A percentile compares a stretch with the other conserved stretches of the same genome.
Conservation (phyloP, 2,329 filamentous ascomycete species). For the Fusarium sp. region DNA sequence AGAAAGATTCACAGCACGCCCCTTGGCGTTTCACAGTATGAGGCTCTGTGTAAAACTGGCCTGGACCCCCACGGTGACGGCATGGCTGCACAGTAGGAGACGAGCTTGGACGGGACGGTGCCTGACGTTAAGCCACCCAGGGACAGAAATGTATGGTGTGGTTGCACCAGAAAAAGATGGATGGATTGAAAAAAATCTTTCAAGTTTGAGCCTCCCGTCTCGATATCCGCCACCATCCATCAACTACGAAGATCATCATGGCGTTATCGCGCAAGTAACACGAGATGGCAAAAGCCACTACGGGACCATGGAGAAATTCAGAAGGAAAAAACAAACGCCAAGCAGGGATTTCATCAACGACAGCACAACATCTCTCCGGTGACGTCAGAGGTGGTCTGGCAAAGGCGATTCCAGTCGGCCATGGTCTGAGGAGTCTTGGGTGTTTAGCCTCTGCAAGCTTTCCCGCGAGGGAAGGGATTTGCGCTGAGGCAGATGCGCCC, state of each 20-base stretch:
- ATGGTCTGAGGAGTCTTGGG: constrained; percentile 7
- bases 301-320: constrained; percentile 4
- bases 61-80: constrained; percentile 21
- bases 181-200: constrained; percentile 8
- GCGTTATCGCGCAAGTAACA: constrained; percentile 7
- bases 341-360: constrained; percentile 18
- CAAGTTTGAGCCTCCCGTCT: neutral
- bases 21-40: constrained; percentile 31
- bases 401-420: constrained; percentile 11
- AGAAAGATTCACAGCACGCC: neutral
- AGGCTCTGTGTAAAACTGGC: constrained; percentile 26
- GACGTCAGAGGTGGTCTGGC: constrained; percentile 37
- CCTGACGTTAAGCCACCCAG: constrained; percentile 31
- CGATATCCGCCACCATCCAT: constrained; percentile 13
- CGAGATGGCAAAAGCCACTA: constrained; percentile 16
- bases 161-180: constrained; percentile 2
- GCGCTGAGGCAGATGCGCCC: constrained; percentile 3
- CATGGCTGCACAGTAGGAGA: constrained; percentile 21
- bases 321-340: constrained; percentile 1
- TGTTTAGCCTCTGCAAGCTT: constrained; percentile 25
- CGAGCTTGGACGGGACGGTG: constrained; percentile 24
- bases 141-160: constrained; percentile 22
- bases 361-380: constrained; percentile 25
- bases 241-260: constrained; percentile 4
- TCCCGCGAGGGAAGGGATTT: constrained; percentile 29